Base-by-base conservation (phyloP, 306 rosid species). In the Echinosophora koreensis region DNA sequence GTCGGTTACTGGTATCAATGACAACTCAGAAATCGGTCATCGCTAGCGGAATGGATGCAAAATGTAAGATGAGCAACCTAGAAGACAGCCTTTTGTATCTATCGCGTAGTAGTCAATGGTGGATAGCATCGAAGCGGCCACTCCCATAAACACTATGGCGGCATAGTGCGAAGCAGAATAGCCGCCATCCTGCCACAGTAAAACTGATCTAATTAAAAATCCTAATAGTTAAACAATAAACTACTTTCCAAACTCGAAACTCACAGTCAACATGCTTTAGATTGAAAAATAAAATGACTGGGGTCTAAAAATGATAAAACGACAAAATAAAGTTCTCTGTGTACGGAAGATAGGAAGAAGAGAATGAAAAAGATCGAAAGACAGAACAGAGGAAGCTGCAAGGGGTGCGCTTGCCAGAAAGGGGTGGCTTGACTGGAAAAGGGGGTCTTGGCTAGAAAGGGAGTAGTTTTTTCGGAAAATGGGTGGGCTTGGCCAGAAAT, bases 11-110 rank as follows among this genome's bases (percentile, higher is more conserved):
- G 50, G 35, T 35, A 66, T 34, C 16, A 42, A 57, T 51, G 41
- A 54, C 4, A 16, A 13, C 27, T 69, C 30, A 6, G 22, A 22
- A 22, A 22, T 22, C 1, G 12, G 68, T 22, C 22, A 4, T 42
- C 0, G 6, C 22, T 42, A 9, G 12, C 4, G 66, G 44, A 73
- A 16, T 60, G 18, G 59, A 52, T 63, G 63, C 55, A 9, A 63
- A 30, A 63, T 69, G 83, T 69, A 28, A 64, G 18, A 51, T 51
- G 72, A 51, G 51, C 8, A 12, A 16, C 62, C 58, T 71, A 44
- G 50, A 44, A 44, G 50, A 11, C 50, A 44, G 10, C 50, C 13
- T 4, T 35, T 35, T 35, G 39, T 4, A 35, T 35, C 39, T 4
- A 35, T 30, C 32, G 3, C 13, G 12, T 46, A 4, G 51, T 46